Percentiles rank a stretch among this genome's conserved stretches.
These are phyloP conservation scores for Cladosporium oxysporum DNA, from an alignment of 2,329 filamentous ascomycete species.

Conservation along the genomic window DNA sequence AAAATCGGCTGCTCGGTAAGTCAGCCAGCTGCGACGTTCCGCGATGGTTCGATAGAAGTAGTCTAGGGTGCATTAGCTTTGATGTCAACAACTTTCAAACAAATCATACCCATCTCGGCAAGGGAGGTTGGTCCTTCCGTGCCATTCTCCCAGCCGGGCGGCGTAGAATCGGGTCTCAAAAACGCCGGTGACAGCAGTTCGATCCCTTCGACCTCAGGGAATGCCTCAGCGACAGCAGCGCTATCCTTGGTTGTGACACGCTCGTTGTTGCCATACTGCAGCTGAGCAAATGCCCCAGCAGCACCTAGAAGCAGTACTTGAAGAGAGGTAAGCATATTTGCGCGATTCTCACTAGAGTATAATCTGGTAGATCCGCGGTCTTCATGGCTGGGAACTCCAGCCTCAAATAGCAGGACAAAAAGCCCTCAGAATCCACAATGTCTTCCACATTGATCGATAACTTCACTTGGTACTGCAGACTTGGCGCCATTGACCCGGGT, in stretches of 20 bases:
- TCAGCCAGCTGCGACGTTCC: constrained; percentile 24
- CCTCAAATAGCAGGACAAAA: background rate
- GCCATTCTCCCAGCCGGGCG: constrained; percentile 24
- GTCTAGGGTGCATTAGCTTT: constrained; percentile 23
- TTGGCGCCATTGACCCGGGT: background rate
- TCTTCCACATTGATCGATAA: background rate
- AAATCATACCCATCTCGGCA: constrained; percentile 20
- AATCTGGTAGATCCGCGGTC: background rate
- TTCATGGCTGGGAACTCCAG: background rate
- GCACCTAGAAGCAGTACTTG: background rate
- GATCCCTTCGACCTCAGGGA: constrained; percentile 26
- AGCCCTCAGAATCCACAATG: background rate
- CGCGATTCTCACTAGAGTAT: background rate
- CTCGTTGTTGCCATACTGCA: constrained; percentile 8
- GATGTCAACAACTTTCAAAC: background rate
- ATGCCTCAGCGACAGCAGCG: constrained; percentile 8
- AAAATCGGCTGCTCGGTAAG: constrained; percentile 23
- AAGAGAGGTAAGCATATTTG: background rate
- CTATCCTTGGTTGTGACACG: background rate
- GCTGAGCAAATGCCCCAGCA: background rate
- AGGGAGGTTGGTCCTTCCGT: constrained; percentile 28
- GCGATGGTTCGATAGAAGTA: constrained; percentile 24
- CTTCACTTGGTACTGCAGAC: background rate
- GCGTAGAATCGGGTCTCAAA: constrained; percentile 23
- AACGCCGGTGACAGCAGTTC: constrained; percentile 29